These are phyloP conservation scores for Pyrenochaeta sp. DNA, from an alignment of 2,329 filamentous ascomycete genomes.

Conservation along the genomic window DNA sequence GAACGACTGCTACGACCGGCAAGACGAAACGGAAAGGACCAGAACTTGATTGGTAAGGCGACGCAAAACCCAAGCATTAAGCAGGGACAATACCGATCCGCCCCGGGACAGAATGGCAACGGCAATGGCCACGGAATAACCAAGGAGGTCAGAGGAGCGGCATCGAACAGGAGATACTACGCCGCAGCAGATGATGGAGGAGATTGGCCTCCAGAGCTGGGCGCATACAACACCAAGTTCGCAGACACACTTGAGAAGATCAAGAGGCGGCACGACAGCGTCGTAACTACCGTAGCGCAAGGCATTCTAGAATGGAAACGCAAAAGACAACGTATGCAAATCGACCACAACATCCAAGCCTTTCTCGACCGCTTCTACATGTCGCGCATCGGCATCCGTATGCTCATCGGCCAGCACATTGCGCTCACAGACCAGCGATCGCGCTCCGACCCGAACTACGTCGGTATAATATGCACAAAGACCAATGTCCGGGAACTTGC, in stretches of 20 bases:
- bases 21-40: conserved; percentile 65
- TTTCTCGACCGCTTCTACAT: conserved; percentile 99
- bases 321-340: conserved; percentile 94
- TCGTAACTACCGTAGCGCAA: conserved; percentile 97
- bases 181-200: conserved; percentile 86
- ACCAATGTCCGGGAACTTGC: conserved; percentile 95
- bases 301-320: conserved; percentile 98
- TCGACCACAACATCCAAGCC: conserved; percentile 95
- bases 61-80: conserved; percentile 90
- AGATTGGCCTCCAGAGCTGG: conserved; percentile 93
- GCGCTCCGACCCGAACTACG: conserved; percentile 88
- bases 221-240: conserved; percentile 93
- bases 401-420: conserved; percentile 99
- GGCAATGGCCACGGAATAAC: conserved; percentile 58
- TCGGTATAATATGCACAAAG: conserved; percentile 98
- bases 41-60: conserved; percentile 78
- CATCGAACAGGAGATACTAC: conserved; percentile 76
- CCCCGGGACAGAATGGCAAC: conserved; percentile 57
- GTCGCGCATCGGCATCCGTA: conserved; percentile 98
- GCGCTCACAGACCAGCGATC: conserved; percentile 93
- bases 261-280: conserved; percentile 94
- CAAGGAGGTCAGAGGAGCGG: conserved; percentile 58
- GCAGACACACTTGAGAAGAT: conserved; percentile 89
- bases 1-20: conserved; percentile 78
- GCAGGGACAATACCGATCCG: conserved; percentile 78